Base-by-base conservation (phyloP, 2,329 filamentous ascomycete genomes). In the Neofusicoccum laricinum region DNA sequence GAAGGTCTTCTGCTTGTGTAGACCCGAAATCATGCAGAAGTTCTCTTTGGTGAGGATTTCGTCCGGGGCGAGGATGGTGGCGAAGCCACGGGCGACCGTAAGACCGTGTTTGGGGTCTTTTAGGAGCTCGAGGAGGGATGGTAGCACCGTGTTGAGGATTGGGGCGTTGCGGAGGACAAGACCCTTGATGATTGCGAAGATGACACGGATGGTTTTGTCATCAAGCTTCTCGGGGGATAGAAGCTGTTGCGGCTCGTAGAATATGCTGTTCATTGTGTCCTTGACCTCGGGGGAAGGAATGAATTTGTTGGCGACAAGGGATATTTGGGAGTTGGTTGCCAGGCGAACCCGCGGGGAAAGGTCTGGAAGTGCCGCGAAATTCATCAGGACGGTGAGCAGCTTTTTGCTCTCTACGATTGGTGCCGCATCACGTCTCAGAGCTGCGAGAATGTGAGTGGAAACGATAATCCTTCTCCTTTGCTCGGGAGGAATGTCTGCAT, bases 1-100 rank as follows among this genome's bases (percentile, higher is more conserved):
- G 75, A 90, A 90, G 45, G 85, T 81, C 66, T 85, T 86, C 69
- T 90, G 88, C 70, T 87, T 88, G 68, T 85, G 83, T 2, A 90
- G 78, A 3, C 86, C 79, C 3, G 87, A 84, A 41, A 90, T 83
- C 17, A 82, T 81, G 66, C 86, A 88, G 66, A 86, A 83, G 68
- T 90, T 90, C 41, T 81, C 76, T 66, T 85, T 82, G 12, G 81
- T 86, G 40, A 90, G 76, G 21, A 90, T 77, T 66, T 88, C 85
- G 68, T 89, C 86, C 2, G 85, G 81, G 30, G 84, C 79, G 4
- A 90, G 80, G 2, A 90, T 80, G 8, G 84, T 83, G 14, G 81
- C 75, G 69, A 90, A 90, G 30, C 84, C 82, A 53, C 82, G 81
- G 1, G 87, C 84, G 40, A 85, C 80, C 12, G 77, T 78, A 45